Evolutionary conservation across 305 asterid genomes (phyloP).

Genomic region (Rubia tinctorum): DNA sequence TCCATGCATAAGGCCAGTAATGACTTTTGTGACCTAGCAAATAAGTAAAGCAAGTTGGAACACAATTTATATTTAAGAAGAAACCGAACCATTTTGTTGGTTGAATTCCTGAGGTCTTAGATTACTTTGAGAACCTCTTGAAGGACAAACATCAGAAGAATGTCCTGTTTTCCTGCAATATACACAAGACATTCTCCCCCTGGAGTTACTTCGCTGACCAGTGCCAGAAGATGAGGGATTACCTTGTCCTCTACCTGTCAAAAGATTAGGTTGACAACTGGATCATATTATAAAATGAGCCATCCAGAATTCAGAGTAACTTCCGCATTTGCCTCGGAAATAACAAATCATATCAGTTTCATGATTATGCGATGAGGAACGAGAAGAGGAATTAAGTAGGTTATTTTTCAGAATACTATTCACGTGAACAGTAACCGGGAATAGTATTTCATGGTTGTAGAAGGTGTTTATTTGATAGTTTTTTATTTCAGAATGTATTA

Average conservation of each 20-base stretch:
- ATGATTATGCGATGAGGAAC: background rate
- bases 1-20: background rate
- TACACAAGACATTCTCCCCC: conserved; percentile 39
- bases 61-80: background rate
- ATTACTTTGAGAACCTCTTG: conserved; percentile 47
- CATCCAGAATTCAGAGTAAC: background rate
- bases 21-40: background rate
- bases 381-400: too few relatives aligned
- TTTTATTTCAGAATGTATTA: too few relatives aligned
- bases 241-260: conserved; percentile 3
- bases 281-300: background rate
- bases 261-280: background rate
- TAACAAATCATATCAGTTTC: background rate
- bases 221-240: background rate
- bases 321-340: background rate
- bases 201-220: conserved; percentile 2
- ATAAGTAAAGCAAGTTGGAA: background rate
- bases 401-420: too few relatives aligned
- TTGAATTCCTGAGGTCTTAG: conserved; percentile 40
- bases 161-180: conserved; percentile 59
- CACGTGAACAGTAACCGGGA: too few relatives aligned
- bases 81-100: conserved; percentile 50
- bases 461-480: too few relatives aligned
- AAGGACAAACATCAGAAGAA: conserved; percentile 46
- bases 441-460: too few relatives aligned